Percentiles rank a stretch among this genome's conserved stretches.
These are phyloP conservation scores for Cutaneotrichosporon cyanovorans DNA, from an alignment of 1,284 basidiomycete species.

Conservation along the genomic window DNA sequence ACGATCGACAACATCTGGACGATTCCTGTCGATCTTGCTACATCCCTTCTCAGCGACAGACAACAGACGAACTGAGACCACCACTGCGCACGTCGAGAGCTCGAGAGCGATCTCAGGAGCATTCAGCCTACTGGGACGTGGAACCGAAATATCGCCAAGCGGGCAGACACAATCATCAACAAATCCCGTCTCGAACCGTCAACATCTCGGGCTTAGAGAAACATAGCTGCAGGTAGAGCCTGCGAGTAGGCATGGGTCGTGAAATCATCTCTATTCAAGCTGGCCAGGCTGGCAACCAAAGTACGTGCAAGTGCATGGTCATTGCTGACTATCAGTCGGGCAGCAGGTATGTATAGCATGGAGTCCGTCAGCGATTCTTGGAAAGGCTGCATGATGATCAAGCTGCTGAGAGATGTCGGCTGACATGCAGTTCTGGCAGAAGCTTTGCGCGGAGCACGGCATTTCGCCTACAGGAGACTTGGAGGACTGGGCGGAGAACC, in stretches of 20 bases:
- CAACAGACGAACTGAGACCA: too few relatives aligned
- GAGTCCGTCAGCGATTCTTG: too few relatives aligned
- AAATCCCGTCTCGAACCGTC: too few relatives aligned
- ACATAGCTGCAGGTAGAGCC: too few relatives aligned
- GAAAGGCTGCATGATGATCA: too few relatives aligned
- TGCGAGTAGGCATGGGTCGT: conserved; percentile 43
- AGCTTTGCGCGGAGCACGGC: conserved; percentile 90
- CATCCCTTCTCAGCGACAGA: neutral
- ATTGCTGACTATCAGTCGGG: conserved; percentile 12
- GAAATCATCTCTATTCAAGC: conserved; percentile 52
- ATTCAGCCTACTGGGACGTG: too few relatives aligned
- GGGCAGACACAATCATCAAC: too few relatives aligned
- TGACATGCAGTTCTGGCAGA: conserved; percentile 72
- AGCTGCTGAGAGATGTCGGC: neutral
- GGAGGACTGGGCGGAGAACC: conserved; percentile 85
- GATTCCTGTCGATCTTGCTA: neutral
- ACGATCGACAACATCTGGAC: too few relatives aligned
- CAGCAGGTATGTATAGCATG: conserved; percentile 11
- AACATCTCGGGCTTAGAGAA: too few relatives aligned
- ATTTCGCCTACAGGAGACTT: conserved; percentile 88
- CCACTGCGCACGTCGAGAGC: too few relatives aligned
- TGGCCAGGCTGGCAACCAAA: conserved; percentile 95
- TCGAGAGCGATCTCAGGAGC: too few relatives aligned
- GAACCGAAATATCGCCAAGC: too few relatives aligned
- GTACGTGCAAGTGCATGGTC: conserved; percentile 49